Conservation (phyloP, 2,329 filamentous ascomycete genomes). For the Biscogniauxia mediterranea region DNA sequence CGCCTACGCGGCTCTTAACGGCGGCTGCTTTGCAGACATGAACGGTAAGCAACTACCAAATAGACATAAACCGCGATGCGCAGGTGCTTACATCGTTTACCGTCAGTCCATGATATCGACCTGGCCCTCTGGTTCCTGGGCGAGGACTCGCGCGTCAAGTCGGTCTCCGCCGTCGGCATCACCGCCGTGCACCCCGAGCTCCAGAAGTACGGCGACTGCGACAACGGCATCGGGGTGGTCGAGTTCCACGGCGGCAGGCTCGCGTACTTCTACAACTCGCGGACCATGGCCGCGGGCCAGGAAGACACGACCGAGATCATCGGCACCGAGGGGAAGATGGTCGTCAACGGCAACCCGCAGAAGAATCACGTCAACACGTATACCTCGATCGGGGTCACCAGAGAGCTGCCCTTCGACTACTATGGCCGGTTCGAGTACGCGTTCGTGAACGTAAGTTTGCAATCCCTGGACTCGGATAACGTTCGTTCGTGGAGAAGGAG, state of each 20-base stretch:
- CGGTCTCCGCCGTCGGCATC: conserved; percentile 54
- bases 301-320: conserved; percentile 67
- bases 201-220: conserved; percentile 55
- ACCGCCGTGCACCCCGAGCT: conserved; percentile 59
- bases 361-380: conserved; percentile 55
- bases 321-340: conserved; percentile 62
- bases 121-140: conserved; percentile 64
- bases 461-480: too few relatives aligned
- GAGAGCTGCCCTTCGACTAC: conserved; percentile 61
- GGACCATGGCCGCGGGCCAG: conserved; percentile 68
- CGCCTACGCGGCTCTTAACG: conserved; percentile 61
- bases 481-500: too few relatives aligned
- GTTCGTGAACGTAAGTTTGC: conserved; percentile 42
- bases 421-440: conserved; percentile 62
- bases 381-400: conserved; percentile 50
- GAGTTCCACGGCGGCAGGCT: conserved; percentile 65
- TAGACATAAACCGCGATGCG: too few relatives aligned
- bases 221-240: conserved; percentile 62
- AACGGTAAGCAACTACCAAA: too few relatives aligned
- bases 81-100: conserved; percentile 25
- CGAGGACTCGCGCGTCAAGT: conserved; percentile 51
- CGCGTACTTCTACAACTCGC: conserved; percentile 60
- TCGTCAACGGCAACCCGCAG: conserved; percentile 58
- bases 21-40: conserved; percentile 66
- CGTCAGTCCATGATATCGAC: conserved; percentile 69